These are phyloP conservation scores for Cyclaneusma minus DNA, from an alignment of 2,329 filamentous ascomycete species.

Conservation along the genomic window DNA sequence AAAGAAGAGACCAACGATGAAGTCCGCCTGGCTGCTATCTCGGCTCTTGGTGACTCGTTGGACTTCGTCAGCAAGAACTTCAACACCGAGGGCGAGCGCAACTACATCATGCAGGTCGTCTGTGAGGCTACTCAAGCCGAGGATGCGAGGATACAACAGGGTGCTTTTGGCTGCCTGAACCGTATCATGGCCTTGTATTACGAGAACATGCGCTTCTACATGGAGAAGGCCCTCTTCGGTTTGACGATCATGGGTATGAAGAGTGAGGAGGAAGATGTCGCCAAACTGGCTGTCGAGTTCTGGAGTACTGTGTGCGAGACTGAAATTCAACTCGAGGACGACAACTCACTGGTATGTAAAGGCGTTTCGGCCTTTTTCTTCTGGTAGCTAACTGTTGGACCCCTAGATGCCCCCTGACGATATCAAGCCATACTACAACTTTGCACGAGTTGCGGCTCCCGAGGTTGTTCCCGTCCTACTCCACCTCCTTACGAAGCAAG, in stretches of 20 bases:
- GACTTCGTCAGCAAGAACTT: conserved; percentile 98
- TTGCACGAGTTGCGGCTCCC: conserved; percentile 78
- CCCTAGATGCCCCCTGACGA: conserved; percentile 62
- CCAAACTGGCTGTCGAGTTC: conserved; percentile 96
- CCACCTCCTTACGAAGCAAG: conserved; percentile 82
- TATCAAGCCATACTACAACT: conserved; percentile 88
- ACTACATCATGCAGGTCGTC: conserved; percentile 99
- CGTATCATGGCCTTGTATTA: conserved; percentile 98
- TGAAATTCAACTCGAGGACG: conserved; percentile 94
- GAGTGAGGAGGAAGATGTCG: conserved; percentile 91
- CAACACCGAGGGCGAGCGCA: conserved; percentile 95
- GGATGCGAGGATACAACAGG: conserved; percentile 84
- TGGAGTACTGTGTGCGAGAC: conserved; percentile 99
- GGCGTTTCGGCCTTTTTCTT: conserved; percentile 5
- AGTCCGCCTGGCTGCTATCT: conserved; percentile 83
- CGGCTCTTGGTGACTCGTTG: conserved; percentile 85
- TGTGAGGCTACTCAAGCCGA: conserved; percentile 95
- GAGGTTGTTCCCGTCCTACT: conserved; percentile 92
- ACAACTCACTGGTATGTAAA: conserved; percentile 70
- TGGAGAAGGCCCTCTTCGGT: conserved; percentile 98
- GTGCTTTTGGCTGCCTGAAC: conserved; percentile 93
- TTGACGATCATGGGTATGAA: conserved; percentile 98
- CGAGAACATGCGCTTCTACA: conserved; percentile 99
- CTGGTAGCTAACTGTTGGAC: conserved; percentile 1
- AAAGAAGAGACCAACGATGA: conserved; percentile 90